Conservation (phyloP, 192 early-diverging fungal species). For the Mortierella claussenii region DNA sequence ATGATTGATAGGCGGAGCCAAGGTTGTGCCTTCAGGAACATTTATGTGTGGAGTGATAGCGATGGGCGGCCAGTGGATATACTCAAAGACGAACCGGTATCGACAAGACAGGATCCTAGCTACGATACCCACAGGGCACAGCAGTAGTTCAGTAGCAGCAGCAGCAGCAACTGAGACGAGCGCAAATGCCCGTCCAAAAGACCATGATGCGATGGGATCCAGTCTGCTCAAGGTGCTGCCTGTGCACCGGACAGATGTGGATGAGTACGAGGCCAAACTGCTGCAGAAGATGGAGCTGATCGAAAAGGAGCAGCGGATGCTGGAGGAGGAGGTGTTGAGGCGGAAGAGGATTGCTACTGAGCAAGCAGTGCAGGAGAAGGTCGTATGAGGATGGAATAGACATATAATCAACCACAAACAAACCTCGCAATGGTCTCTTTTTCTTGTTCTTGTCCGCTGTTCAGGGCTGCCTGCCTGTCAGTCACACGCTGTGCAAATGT, state of each 20-base stretch:
- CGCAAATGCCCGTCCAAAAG: conserved; percentile 1
- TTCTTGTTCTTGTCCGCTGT: too few relatives aligned
- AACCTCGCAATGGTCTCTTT: too few relatives aligned
- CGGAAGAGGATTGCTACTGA: conserved; percentile 10
- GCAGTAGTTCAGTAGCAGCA: not conserved
- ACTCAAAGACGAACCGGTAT: conserved; percentile 55
- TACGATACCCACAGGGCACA: not conserved
- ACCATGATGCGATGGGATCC: conserved; percentile 14
- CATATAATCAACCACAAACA: too few relatives aligned
- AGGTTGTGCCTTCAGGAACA: conserved; percentile 63
- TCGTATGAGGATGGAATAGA: not conserved
- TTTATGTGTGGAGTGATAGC: conserved; percentile 65
- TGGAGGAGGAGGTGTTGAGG: conserved; percentile 49
- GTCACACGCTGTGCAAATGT: too few relatives aligned
- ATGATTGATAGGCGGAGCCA: conserved; percentile 64
- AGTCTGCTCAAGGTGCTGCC: conserved; percentile 64
- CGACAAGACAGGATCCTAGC: conserved; percentile 68
- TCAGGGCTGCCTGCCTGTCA: too few relatives aligned
- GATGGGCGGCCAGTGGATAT: conserved; percentile 59
- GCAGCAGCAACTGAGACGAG: not conserved
- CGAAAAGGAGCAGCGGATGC: conserved; percentile 52
- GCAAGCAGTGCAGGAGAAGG: conserved; percentile 12
- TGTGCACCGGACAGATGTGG: conserved; percentile 65
- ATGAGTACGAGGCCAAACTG: conserved; percentile 71
- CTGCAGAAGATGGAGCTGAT: conserved; percentile 49